phyloP scores from a whole-genome alignment of 176 grass and related monocot species.

The Cocos nucifera region DNA sequence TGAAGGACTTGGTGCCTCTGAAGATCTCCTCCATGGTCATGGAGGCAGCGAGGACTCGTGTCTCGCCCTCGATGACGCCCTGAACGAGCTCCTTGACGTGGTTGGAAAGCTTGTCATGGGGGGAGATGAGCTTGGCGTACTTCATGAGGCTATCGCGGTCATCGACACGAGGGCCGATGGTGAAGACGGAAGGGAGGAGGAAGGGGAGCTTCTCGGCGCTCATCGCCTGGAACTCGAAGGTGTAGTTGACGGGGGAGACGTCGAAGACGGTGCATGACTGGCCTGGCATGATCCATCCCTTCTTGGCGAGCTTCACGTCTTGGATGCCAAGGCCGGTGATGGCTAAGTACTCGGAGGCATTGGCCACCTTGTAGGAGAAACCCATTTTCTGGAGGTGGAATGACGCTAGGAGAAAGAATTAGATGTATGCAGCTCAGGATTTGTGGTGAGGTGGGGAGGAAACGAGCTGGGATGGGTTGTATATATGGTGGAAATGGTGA shows the following conservation, averaged over 20 bases:
- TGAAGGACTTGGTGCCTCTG: constrained; percentile 57
- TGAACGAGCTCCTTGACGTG: constrained; percentile 70
- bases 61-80: constrained; percentile 83
- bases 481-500: too few species aligned
- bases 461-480: too few species aligned
- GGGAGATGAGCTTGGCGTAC: constrained; percentile 79
- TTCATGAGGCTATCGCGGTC: constrained; percentile 33
- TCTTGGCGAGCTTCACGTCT: constrained; percentile 70
- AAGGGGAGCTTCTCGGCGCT: constrained; percentile 90
- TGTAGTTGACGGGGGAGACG: constrained; percentile 65
- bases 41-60: constrained; percentile 55
- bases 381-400: constrained; percentile 5
- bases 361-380: constrained; percentile 33
- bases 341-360: constrained; percentile 63
- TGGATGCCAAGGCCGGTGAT: constrained; percentile 48
- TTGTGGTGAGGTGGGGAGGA: too few species aligned
- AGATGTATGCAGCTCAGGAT: too few species aligned
- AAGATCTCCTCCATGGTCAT: constrained; percentile 90
- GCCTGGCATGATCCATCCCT: constrained; percentile 39
- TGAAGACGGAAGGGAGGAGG: constrained; percentile 84
- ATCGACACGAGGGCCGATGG: constrained; percentile 56
- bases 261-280: constrained; percentile 62
- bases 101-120: constrained; percentile 53
- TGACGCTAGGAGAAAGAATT: too few species aligned
- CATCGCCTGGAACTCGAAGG: constrained; percentile 92